Percentiles rank a stretch among this genome's conserved stretches.
Conservation (phyloP, 2,329 filamentous ascomycete species). For the Geosmithia flava region DNA sequence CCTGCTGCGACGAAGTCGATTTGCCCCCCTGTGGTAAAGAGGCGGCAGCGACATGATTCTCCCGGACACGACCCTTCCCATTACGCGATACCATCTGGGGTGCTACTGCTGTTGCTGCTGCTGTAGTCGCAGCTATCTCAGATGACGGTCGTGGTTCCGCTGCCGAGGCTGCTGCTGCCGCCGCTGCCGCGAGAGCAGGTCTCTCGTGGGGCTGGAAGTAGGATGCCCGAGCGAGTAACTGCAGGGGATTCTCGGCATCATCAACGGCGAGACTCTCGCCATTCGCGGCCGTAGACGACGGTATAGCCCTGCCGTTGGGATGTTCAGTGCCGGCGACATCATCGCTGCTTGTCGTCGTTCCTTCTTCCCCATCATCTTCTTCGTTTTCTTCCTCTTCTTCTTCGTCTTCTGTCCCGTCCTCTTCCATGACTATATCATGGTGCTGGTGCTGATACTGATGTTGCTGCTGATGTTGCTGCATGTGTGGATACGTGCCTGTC, state of each 20-base stretch:
- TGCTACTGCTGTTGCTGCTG: too few relatives aligned
- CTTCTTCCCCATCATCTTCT: constrained; percentile 6
- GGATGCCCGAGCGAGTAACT: constrained; percentile 60
- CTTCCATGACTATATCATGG: neutral
- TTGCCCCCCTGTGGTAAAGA: too few relatives aligned
- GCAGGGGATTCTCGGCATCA: constrained; percentile 63
- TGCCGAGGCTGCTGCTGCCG: neutral
- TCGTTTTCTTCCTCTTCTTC: neutral
- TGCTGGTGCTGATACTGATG: neutral
- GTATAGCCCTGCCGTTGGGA: constrained; percentile 6
- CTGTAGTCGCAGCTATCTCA: neutral
- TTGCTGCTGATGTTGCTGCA: neutral
- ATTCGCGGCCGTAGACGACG: constrained; percentile 13
- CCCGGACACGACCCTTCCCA: neutral
- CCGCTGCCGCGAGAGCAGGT: neutral
- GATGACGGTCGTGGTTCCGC: neutral
- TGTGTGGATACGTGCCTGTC: neutral
- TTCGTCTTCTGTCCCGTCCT: constrained; percentile 3
- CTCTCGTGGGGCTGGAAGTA: constrained; percentile 46
- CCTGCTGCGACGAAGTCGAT: neutral
- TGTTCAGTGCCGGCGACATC: constrained; percentile 7
- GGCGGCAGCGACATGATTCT: neutral
- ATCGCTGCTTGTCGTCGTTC: constrained; percentile 16
- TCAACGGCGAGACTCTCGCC: constrained; percentile 50
- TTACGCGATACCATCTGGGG: too few relatives aligned